Conservation (phyloP, 495 filamentous ascomycete genomes). For the Pseudomonodictys pantanalensis region DNA sequence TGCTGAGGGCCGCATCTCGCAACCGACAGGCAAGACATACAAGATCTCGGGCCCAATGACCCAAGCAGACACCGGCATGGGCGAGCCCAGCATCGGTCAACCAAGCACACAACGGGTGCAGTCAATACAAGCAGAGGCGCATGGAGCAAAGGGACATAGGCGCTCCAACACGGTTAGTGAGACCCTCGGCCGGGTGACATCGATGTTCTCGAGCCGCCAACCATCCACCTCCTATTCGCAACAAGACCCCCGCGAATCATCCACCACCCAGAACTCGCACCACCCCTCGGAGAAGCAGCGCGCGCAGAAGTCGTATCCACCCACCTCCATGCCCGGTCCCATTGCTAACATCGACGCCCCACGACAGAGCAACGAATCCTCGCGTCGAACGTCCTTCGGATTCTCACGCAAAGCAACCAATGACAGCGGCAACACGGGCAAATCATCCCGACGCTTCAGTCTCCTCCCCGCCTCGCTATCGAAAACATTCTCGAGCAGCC, state of each 20-base stretch:
- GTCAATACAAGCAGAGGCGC: conserved; percentile 7
- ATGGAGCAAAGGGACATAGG: conserved; percentile 22
- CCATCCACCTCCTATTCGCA: conserved; percentile 12
- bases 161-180: conserved; percentile 35
- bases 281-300: conserved; percentile 47
- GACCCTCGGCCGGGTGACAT: conserved; percentile 30
- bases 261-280: conserved; percentile 14
- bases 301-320: conserved; percentile 48
- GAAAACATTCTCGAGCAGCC: conserved; percentile 42
- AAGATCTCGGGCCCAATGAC: conserved; percentile 64
- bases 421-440: conserved; percentile 51
- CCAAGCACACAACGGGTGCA: conserved; percentile 26
- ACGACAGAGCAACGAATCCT: conserved; percentile 75
- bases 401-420: conserved; percentile 65
- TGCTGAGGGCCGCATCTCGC: conserved; percentile 84
- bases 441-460: conserved; percentile 63
- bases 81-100: conserved; percentile 25
- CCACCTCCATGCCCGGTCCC: conserved; percentile 53
- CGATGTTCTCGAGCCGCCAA: conserved; percentile 28
- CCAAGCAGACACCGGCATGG: conserved; percentile 20
- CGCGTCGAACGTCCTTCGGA: conserved; percentile 71
- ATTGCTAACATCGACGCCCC: conserved; percentile 75
- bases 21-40: conserved; percentile 75
- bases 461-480: conserved; percentile 77
- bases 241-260: conserved; percentile 2